These are phyloP conservation scores for Hamamelis virginiana DNA, from an alignment of 164 flowering plant species.

Conservation along the genomic window DNA sequence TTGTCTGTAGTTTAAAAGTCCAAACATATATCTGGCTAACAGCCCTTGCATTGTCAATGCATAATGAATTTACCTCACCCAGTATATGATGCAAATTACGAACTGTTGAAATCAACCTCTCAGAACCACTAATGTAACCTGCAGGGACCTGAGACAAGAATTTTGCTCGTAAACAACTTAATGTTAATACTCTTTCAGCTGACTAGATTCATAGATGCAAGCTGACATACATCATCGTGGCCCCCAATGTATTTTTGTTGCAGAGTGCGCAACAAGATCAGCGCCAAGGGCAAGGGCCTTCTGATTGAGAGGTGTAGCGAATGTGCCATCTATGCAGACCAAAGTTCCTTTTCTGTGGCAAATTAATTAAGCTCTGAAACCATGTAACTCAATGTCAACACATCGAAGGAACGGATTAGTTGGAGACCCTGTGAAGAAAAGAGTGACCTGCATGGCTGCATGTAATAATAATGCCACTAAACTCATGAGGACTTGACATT, in stretches of 20 bases:
- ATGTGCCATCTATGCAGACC: conserved; percentile 90
- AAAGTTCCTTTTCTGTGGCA: conserved; percentile 86
- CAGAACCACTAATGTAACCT: conserved; percentile 89
- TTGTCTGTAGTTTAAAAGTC: background rate
- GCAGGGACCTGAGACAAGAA: conserved; percentile 67
- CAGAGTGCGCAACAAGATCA: conserved; percentile 89
- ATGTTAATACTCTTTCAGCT: background rate
- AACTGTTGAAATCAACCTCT: conserved; percentile 51
- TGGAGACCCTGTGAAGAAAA: conserved; percentile 97
- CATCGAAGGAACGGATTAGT: conserved; percentile 96
- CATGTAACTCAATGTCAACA: conserved; percentile 80
- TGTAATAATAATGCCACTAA: background rate
- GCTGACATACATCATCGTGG: conserved; percentile 80
- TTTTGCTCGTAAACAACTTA: background rate
- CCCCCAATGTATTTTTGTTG: conserved; percentile 88
- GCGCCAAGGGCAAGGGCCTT: conserved; percentile 95
- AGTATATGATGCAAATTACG: conserved; percentile 85
- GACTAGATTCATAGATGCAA: background rate
- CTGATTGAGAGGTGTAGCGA: conserved; percentile 97
- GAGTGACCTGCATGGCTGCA: conserved; percentile 86
- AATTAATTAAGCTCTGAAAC: conserved; percentile 86
- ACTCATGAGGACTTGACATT: background rate
- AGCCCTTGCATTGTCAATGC: background rate
- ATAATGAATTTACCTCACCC: conserved; percentile 28
- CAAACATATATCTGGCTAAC: background rate